Conservation (phyloP, 208 protist species). For the Acanthamoeba royreba region DNA sequence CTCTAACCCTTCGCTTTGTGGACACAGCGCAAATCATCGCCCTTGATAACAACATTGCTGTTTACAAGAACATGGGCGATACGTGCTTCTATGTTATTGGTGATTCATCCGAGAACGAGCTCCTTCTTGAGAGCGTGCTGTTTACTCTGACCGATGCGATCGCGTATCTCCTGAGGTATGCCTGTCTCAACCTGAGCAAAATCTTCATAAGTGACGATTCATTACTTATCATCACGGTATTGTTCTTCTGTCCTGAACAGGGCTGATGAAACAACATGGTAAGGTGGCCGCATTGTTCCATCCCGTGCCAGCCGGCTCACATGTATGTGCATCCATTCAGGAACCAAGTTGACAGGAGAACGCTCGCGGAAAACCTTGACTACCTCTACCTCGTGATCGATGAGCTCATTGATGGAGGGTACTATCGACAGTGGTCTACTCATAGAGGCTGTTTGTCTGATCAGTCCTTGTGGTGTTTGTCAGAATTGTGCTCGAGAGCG, state of each 20-base stretch:
- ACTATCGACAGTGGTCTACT: too few species aligned
- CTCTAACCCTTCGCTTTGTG: neutral
- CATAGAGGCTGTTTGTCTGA: too few species aligned
- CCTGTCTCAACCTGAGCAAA: neutral
- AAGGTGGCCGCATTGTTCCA: too few species aligned
- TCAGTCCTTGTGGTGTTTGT: too few species aligned
- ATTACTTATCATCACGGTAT: neutral
- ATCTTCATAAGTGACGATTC: neutral
- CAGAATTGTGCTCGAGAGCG: neutral
- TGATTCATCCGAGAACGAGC: conserved; percentile 27
- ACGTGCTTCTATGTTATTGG: conserved; percentile 36
- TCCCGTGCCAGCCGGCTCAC: too few species aligned
- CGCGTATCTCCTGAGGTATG: neutral
- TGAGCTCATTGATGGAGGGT: neutral
- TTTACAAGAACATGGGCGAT: conserved; percentile 50
- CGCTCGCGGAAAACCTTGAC: neutral
- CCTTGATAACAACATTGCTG: conserved; percentile 11
- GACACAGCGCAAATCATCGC: neutral
- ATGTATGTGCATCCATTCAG: too few species aligned
- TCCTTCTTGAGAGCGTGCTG: conserved; percentile 30
- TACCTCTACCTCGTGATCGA: neutral
- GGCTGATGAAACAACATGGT: neutral
- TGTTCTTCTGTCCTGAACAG: neutral
- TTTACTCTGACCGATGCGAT: conserved; percentile 16
- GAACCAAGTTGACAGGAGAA: conserved; percentile 4